Conservation (phyloP, 1,284 basidiomycete genomes). For the Exobasidium cylindrosporum region DNA sequence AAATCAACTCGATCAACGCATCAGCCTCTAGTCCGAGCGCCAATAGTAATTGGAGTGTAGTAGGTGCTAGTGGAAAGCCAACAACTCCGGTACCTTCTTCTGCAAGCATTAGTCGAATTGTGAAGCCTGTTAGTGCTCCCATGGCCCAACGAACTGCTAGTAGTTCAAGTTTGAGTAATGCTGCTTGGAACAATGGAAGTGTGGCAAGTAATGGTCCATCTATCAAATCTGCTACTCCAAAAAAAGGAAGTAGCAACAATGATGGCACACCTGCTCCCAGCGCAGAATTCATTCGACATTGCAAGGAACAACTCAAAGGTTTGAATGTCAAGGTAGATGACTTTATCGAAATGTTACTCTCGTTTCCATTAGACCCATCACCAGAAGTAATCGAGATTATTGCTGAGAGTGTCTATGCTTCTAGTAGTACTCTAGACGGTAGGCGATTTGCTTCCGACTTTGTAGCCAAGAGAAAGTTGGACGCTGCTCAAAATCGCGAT, state of each 20-base stretch:
- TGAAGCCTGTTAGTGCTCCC: constrained; percentile 2
- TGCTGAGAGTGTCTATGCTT: constrained; percentile 69
- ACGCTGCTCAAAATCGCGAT: constrained; percentile 25
- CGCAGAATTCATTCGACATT: constrained; percentile 85
- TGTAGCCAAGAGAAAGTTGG: constrained; percentile 71
- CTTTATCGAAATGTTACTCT: constrained; percentile 56
- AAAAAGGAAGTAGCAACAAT: constrained; percentile 54
- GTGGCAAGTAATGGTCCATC: constrained; percentile 57
- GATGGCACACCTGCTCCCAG: constrained; percentile 65
- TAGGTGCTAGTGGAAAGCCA: constrained; percentile 73
- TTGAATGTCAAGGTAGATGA: constrained; percentile 66
- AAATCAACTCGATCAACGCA: constrained; percentile 7
- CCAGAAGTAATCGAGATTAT: constrained; percentile 55
- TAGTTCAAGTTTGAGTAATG: not conserved
- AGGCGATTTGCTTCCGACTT: constrained; percentile 90
- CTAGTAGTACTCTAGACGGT: constrained; percentile 89
- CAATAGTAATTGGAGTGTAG: constrained; percentile 76
- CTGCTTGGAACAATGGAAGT: constrained; percentile 17
- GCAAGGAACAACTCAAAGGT: constrained; percentile 81
- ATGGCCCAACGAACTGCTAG: not conserved
- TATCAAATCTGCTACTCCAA: constrained; percentile 41
- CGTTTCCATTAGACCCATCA: constrained; percentile 53
- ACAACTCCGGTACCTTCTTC: constrained; percentile 50
- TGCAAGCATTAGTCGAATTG: constrained; percentile 24
- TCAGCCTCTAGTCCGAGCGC: constrained; percentile 23